Percentiles rank a stretch among this genome's conserved stretches.
Conservation (phyloP, 371 early-diverging fungal species). For the Syncephalis fuscata region DNA sequence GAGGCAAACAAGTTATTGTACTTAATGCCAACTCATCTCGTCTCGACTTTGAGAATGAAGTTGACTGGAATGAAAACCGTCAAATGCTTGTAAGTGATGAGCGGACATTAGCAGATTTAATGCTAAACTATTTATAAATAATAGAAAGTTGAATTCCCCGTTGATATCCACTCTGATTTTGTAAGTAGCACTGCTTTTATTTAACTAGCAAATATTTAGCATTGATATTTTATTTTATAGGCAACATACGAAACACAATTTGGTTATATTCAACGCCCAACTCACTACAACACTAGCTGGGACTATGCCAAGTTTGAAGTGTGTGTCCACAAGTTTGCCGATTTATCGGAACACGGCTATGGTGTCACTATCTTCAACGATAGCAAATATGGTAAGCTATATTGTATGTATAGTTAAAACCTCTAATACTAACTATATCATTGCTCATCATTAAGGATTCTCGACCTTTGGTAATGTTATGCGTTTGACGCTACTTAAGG, state of each 20-base stretch:
- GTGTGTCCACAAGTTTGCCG: constrained; percentile 91
- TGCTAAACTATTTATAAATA: constrained; percentile 4
- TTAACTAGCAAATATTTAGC: background rate
- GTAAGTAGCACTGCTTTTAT: constrained; percentile 11
- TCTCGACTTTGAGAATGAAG: constrained; percentile 70
- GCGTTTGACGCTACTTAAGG: constrained; percentile 62
- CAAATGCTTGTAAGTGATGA: constrained; percentile 33
- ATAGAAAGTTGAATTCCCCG: constrained; percentile 77
- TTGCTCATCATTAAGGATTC: constrained; percentile 25
- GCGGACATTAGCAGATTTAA: constrained; percentile 7
- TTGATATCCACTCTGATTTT: constrained; percentile 64
- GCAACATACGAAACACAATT: constrained; percentile 91
- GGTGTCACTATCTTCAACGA: constrained; percentile 91
- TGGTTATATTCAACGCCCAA: constrained; percentile 81
- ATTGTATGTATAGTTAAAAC: background rate
- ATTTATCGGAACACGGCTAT: constrained; percentile 81
- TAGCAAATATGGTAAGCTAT: constrained; percentile 54
- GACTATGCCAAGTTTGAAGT: constrained; percentile 92
- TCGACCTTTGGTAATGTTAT: constrained; percentile 68
- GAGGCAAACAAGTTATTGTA: constrained; percentile 53
- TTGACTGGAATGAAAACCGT: constrained; percentile 87
- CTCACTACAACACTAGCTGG: constrained; percentile 83
- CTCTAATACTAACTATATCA: no score
- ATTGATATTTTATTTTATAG: constrained; percentile 13
- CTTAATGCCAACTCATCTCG: constrained; percentile 44